Evolutionary conservation across 768 basidiomycete genomes (phyloP).

Genomic region (Rickenella mellea): DNA sequence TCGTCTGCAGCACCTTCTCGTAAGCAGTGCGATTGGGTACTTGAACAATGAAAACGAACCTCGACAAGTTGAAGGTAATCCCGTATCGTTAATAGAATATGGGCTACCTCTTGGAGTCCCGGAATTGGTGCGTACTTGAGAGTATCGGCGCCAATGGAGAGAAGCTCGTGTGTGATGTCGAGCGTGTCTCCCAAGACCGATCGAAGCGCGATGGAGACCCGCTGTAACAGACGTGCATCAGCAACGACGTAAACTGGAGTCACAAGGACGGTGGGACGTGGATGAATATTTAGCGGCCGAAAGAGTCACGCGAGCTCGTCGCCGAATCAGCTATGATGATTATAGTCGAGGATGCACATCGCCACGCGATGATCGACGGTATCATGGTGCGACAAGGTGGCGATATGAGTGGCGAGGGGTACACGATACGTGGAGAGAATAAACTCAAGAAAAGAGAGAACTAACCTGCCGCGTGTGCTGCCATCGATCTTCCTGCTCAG

Average conservation of each 20-base stretch:
- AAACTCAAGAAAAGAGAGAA: neutral
- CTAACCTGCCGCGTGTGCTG: constrained; percentile 18
- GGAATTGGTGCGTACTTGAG: constrained; percentile 45
- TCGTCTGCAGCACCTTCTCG: constrained; percentile 41
- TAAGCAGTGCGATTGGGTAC: too few species aligned
- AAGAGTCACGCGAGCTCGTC: too few species aligned
- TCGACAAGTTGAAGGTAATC: constrained; percentile 50
- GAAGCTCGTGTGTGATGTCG: constrained; percentile 25
- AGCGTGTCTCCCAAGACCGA: constrained; percentile 10
- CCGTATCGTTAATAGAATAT: constrained; percentile 53
- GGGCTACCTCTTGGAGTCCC: constrained; percentile 43
- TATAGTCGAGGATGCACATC: too few species aligned
- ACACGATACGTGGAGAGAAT: neutral
- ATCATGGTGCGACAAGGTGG: too few species aligned
- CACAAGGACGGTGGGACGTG: too few species aligned
- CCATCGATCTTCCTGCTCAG: constrained; percentile 30
- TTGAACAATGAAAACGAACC: constrained; percentile 22
- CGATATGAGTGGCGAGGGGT: too few species aligned
- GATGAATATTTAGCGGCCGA: too few species aligned
- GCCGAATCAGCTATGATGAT: too few species aligned
- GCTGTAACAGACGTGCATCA: neutral
- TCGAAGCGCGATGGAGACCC: neutral
- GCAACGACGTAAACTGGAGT: too few species aligned
- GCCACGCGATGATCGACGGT: too few species aligned
- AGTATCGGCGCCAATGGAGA: constrained; percentile 25